Conservation (phyloP, 2,329 filamentous ascomycete species). For the Aureobasidium sp. region DNA sequence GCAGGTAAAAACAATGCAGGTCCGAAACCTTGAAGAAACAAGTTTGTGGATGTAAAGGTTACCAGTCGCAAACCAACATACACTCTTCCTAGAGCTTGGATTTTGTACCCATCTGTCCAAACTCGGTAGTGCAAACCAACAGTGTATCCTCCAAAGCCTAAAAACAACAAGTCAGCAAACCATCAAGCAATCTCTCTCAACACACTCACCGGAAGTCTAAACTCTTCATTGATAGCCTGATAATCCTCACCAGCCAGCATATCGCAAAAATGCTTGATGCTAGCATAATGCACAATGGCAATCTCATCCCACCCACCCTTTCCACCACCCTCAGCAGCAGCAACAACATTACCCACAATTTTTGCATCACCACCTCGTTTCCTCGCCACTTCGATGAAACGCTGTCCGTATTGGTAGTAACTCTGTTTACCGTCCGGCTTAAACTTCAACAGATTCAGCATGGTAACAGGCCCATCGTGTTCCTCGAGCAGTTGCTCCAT, state of each 20-base stretch:
- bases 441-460: constrained; percentile 57
- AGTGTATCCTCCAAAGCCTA: constrained; percentile 26
- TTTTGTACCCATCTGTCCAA: constrained; percentile 11
- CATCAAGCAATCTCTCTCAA: too few relatives aligned
- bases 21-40: neutral
- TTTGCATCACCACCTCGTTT: constrained; percentile 50
- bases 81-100: neutral
- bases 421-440: constrained; percentile 38
- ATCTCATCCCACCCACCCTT: constrained; percentile 49
- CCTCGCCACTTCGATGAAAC: constrained; percentile 13
- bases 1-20: neutral
- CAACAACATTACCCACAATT: constrained; percentile 51
- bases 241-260: constrained; percentile 52
- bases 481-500: constrained; percentile 31
- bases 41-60: neutral
- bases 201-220: constrained; percentile 37
- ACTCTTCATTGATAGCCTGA: constrained; percentile 47
- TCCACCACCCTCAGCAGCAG: neutral
- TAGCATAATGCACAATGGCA: constrained; percentile 56
- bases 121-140: constrained; percentile 29
- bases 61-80: neutral
- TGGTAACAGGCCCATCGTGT: constrained; percentile 42
- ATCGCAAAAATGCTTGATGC: constrained; percentile 51
- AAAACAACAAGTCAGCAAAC: neutral
- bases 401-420: constrained; percentile 49